Base-by-base conservation (phyloP, 345 rosid species). In the Aurinia saxatilis region DNA sequence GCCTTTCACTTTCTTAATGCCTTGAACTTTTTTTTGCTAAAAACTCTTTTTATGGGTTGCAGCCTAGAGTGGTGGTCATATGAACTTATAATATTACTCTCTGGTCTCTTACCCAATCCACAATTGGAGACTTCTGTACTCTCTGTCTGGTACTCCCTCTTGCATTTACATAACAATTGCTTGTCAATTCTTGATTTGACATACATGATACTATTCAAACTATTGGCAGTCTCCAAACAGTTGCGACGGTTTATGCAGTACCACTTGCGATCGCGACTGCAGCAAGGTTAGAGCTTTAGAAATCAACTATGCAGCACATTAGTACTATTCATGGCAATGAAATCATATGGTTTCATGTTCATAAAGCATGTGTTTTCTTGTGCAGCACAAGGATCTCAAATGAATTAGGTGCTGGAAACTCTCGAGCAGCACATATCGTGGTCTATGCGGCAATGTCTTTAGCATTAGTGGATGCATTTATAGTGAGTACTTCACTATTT, bases 111-210 rank as follows among this genome's bases (percentile, higher is more conserved):
- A 35, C 87, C 91, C 2, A 21, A 21, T 4, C 25, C 95, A 4
- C 57, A 83, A 77, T 92, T 88, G 14, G 96, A 86, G 75, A 82
- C 96, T 67, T 88, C 96, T 11, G 95, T 86, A 51, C 83, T 89
- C 16, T 84, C 98, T 18, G 75, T 86, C 19, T 84, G 96, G 93
- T 66, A 64, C 47, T 37, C 33, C 41, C 52, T 19, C 5, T 50
- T n/a, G n/a, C n/a, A n/a, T n/a, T n/a, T n/a, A n/a, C n/a, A n/a
- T n/a, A 59, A 18, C 42, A 23, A 12, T 29, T 27, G 65, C 55
- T 6, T 41, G 8, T 27, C 44, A 44, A 30, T 2, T 49, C 33
- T 42, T 65, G 29, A 50, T 42, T 9, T 59, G 0, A 30, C 15
- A 21, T 35, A 21, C 48, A 41, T 56, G 42, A 40, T 13, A 8